Conservation (phyloP, 2,329 filamentous ascomycete genomes). For the Leptographium galeiforme region DNA sequence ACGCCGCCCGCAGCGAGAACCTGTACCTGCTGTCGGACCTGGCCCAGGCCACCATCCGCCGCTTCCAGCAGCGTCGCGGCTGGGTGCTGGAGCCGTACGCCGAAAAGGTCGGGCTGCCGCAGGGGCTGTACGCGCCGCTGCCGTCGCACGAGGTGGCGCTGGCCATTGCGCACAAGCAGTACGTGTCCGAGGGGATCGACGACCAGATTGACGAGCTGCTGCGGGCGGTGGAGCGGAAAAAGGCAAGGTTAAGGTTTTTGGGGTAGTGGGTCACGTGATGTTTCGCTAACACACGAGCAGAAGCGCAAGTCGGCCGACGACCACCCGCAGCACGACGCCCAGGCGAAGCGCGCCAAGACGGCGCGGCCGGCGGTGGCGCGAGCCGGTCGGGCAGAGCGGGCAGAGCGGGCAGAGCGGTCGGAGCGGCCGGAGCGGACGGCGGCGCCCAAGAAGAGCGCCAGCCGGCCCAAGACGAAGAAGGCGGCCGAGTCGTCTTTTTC, state of each 20-base stretch:
- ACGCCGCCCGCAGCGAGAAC: conserved; percentile 51
- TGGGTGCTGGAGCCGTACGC: conserved; percentile 80
- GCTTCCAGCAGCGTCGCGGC: conserved; percentile 73
- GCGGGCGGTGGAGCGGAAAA: conserved; percentile 57
- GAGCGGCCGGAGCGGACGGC: background rate
- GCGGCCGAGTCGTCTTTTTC: conserved; percentile 12
- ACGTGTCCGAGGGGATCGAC: conserved; percentile 63
- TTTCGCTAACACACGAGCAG: conserved; percentile 18
- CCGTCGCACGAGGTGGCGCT: conserved; percentile 67
- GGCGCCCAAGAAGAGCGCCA: background rate
- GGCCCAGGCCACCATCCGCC: conserved; percentile 65
- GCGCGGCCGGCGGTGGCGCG: conserved; percentile 15
- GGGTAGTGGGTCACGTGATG: too few species aligned
- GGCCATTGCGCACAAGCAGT: conserved; percentile 75
- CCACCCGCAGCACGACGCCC: conserved; percentile 23
- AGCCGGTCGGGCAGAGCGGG: too few species aligned
- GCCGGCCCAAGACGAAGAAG: conserved; percentile 16
- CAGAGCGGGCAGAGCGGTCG: background rate
- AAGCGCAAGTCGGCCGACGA: conserved; percentile 45
- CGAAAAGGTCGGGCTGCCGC: conserved; percentile 67
- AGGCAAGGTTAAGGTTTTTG: too few species aligned
- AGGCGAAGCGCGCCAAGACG: conserved; percentile 25
- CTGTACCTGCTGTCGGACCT: conserved; percentile 84
- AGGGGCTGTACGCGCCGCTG: conserved; percentile 63
- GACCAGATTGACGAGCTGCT: conserved; percentile 60